phyloP scores from a whole-genome alignment of 352 stramenopile species.

The Hyaloperonospora arabidopsidis region DNA sequence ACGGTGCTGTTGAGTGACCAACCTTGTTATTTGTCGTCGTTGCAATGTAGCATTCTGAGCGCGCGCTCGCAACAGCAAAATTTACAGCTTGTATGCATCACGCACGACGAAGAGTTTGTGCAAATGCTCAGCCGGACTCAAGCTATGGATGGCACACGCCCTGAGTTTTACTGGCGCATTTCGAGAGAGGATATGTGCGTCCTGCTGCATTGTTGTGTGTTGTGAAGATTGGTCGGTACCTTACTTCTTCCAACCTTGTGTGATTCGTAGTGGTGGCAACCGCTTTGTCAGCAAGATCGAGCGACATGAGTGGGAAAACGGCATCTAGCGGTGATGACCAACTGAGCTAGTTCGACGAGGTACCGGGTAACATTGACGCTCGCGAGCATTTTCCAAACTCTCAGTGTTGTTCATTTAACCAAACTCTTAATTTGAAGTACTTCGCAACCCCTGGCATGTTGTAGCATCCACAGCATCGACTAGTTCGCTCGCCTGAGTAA shows the following conservation, averaged over 20 bases:
- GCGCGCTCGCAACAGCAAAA: conserved; percentile 92
- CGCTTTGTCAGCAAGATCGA: conserved; percentile 83
- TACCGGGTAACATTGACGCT: too few species aligned
- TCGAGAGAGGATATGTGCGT: conserved; percentile 75
- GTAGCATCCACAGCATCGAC: neutral
- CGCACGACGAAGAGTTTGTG: conserved; percentile 96
- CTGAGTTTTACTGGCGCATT: conserved; percentile 82
- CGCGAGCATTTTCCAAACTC: too few species aligned
- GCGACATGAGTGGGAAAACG: conserved; percentile 53
- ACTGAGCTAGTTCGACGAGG: too few species aligned
- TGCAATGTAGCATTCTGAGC: conserved; percentile 87
- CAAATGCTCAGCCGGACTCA: conserved; percentile 82
- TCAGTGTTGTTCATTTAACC: conserved; percentile 4
- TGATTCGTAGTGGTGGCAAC: conserved; percentile 50
- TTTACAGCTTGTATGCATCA: conserved; percentile 99
- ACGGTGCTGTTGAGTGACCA: conserved; percentile 2
- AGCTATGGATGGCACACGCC: conserved; percentile 58
- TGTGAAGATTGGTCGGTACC: neutral
- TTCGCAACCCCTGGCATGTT: too few species aligned
- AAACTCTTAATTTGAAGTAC: conserved; percentile 11
- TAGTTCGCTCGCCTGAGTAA: conserved; percentile 13
- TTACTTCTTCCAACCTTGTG: conserved; percentile 1
- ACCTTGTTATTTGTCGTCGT: conserved; percentile 1
- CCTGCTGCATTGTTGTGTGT: neutral
- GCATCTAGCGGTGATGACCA: conserved; percentile 16